Conservation (phyloP, 768 basidiomycete genomes). For the Pleurotus pulmonarius region DNA sequence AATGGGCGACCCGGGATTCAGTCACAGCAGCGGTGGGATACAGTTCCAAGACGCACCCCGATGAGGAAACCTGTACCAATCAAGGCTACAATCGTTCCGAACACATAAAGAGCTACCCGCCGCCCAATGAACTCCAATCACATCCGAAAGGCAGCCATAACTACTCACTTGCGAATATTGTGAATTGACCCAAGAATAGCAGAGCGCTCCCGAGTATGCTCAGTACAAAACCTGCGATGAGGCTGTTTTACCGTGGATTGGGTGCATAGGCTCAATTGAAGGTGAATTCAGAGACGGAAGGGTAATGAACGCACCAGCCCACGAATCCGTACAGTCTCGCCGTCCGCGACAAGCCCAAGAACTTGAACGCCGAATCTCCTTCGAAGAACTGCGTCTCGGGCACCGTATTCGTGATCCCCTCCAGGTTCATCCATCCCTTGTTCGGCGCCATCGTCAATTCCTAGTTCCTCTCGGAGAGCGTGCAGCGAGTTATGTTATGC, state of each 20-base stretch:
- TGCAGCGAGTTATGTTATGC: constrained; percentile 6
- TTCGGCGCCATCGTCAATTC: constrained; percentile 36
- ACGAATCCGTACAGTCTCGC: constrained; percentile 85
- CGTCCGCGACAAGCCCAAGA: constrained; percentile 72
- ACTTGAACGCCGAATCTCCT: constrained; percentile 84
- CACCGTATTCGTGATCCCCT: constrained; percentile 54
- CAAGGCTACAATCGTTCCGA: constrained; percentile 81
- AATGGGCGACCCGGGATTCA: no score
- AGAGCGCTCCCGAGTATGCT: constrained; percentile 78
- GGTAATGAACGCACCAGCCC: constrained; percentile 56
- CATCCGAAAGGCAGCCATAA: neutral
- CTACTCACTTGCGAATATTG: constrained; percentile 71
- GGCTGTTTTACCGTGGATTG: constrained; percentile 35
- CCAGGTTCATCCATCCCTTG: constrained; percentile 88
- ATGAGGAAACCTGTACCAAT: constrained; percentile 89
- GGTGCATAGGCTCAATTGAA: neutral
- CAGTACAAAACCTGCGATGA: constrained; percentile 70
- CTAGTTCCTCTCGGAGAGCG: neutral
- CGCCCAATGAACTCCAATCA: neutral
- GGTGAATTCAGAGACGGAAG: neutral
- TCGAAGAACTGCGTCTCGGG: constrained; percentile 85
- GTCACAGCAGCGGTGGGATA: no score
- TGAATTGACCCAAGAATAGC: constrained; percentile 66
- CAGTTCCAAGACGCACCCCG: constrained; percentile 52
- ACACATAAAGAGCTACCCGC: constrained; percentile 66